Conservation (phyloP, 2,329 filamentous ascomycete genomes). For the Nemania sp. region DNA sequence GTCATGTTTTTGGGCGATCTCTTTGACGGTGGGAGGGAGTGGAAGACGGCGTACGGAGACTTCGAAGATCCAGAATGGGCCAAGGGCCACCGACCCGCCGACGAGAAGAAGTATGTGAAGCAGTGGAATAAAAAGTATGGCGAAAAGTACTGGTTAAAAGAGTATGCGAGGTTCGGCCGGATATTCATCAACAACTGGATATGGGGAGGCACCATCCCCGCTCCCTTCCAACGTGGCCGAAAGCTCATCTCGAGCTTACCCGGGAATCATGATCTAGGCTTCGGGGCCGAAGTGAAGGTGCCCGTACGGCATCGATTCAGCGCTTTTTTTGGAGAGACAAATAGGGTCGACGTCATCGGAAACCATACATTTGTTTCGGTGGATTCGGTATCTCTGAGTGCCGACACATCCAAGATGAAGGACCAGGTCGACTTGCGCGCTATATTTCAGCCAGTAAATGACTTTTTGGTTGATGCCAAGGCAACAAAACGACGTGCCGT, state of each 20-base stretch:
- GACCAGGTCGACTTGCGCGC: conserved; percentile 55
- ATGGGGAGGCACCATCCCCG: conserved; percentile 56
- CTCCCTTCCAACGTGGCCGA: conserved; percentile 65
- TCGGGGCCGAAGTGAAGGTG: conserved; percentile 80
- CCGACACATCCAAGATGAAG: conserved; percentile 58
- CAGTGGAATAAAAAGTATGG: conserved; percentile 76
- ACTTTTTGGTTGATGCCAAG: conserved; percentile 73
- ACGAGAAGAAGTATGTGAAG: conserved; percentile 60
- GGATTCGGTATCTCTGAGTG: conserved; percentile 85
- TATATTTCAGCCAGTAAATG: conserved; percentile 75
- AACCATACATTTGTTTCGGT: conserved; percentile 96
- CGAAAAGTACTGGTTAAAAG: conserved; percentile 80
- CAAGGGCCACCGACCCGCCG: conserved; percentile 51
- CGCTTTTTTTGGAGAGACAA: conserved; percentile 87
- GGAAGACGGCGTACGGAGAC: conserved; percentile 70
- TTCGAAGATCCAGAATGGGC: conserved; percentile 65
- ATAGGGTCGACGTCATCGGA: conserved; percentile 85
- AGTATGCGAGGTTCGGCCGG: conserved; percentile 82
- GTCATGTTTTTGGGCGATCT: conserved; percentile 91
- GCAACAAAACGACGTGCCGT: conserved; percentile 68
- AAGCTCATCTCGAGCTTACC: conserved; percentile 85
- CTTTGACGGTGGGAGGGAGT: conserved; percentile 94
- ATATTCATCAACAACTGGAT: conserved; percentile 79
- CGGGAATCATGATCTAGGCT: conserved; percentile 94
- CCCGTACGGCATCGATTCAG: conserved; percentile 82